Conservation (phyloP, 495 filamentous ascomycete genomes). For the Aspergillus egyptiacus region DNA sequence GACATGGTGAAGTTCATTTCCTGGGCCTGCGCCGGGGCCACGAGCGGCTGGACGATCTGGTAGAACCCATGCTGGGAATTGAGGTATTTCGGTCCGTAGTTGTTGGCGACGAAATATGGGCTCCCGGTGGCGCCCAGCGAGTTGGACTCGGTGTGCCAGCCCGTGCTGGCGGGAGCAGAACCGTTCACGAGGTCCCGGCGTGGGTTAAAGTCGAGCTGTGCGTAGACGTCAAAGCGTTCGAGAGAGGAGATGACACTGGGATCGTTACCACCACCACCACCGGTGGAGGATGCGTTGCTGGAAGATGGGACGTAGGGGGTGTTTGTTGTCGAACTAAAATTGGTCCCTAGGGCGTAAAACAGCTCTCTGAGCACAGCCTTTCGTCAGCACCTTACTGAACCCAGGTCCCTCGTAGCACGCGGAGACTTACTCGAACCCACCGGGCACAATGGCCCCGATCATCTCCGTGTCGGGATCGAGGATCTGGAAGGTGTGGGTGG, state of each 20-base stretch:
- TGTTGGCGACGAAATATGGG: conserved; percentile 39
- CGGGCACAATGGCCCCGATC: conserved; percentile 37
- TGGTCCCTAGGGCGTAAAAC: conserved; percentile 32
- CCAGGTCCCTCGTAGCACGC: too few relatives aligned
- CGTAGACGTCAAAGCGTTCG: conserved; percentile 35
- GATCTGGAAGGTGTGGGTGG: conserved; percentile 43
- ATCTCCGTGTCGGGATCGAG: conserved; percentile 43
- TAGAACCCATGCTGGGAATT: conserved; percentile 27
- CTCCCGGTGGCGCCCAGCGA: conserved; percentile 15
- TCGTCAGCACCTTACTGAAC: too few relatives aligned
- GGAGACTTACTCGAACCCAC: conserved; percentile 42
- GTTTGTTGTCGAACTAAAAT: conserved; percentile 23
- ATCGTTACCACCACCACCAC: conserved; percentile 1
- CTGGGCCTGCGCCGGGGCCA: conserved; percentile 26
- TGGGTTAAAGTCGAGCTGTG: conserved; percentile 30
- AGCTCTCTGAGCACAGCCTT: too few relatives aligned
- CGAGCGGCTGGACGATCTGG: conserved; percentile 40
- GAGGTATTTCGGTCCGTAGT: conserved; percentile 38
- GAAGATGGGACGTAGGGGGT: conserved; percentile 26
- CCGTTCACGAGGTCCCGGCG: conserved; percentile 34
- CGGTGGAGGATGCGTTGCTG: conserved; percentile 12
- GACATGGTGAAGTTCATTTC: conserved; percentile 35
- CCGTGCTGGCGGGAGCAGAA: background rate
- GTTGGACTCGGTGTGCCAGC: conserved; percentile 33
- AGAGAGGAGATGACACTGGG: conserved; percentile 26